Evolutionary conservation across 108 stramenopile species (phyloP).

Genomic region (Bacterosira constricta): DNA sequence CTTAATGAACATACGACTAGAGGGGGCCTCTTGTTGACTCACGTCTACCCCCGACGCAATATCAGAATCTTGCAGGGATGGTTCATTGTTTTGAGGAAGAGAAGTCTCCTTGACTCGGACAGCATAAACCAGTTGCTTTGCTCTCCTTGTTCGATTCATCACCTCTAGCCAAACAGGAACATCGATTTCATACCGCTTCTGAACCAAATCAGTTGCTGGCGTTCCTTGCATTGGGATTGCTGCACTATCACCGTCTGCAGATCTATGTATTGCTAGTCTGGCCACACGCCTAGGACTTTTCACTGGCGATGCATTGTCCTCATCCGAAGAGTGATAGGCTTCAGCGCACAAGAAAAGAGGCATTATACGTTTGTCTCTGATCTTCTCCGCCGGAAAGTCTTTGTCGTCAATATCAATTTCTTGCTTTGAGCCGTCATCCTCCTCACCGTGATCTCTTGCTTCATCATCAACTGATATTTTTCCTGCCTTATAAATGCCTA

Average conservation of each 20-base stretch:
- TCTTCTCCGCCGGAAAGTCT: slow-evolving; percentile 33
- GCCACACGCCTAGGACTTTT: neutral
- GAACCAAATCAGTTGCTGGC: neutral
- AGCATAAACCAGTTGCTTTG: slow-evolving; percentile 76
- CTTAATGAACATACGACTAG: slow-evolving; percentile 15
- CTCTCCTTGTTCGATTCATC: slow-evolving; percentile 75
- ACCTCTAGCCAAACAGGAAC: slow-evolving; percentile 88
- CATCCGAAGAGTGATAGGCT: neutral
- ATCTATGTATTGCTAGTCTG: neutral
- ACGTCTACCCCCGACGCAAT: neutral
- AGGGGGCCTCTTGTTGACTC: neutral
- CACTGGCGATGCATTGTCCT: slow-evolving; percentile 1
- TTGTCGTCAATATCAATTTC: slow-evolving; percentile 53
- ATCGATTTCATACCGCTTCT: slow-evolving; percentile 53
- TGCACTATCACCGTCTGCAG: neutral
- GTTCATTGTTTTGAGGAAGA: neutral
- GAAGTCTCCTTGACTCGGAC: slow-evolving; percentile 56
- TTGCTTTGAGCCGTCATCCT: slow-evolving; percentile 43
- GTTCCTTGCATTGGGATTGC: neutral
- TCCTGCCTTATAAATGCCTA: slow-evolving; percentile 65
- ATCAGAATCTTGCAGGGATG: neutral
- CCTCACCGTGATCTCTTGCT: slow-evolving; percentile 18
- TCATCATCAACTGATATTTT: slow-evolving; percentile 35
- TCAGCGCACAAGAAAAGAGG: slow-evolving; percentile 31
- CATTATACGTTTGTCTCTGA: slow-evolving; percentile 36